These are phyloP conservation scores for Aegilops umbellulata DNA, from an alignment of 176 grass and related monocot genomes.

Conservation along the genomic window DNA sequence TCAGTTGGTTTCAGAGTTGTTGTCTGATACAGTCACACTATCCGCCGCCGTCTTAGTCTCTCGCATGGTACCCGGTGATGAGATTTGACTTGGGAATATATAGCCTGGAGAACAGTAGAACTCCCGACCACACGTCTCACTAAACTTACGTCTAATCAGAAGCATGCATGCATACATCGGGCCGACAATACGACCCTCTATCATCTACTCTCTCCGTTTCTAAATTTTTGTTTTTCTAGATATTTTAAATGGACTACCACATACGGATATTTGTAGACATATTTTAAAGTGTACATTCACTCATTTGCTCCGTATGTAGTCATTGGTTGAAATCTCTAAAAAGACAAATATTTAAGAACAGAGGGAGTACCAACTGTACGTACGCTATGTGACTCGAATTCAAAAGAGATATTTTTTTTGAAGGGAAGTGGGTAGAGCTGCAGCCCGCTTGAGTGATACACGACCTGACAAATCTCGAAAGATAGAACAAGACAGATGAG, in stretches of 20 bases:
- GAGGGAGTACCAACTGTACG: too few species aligned
- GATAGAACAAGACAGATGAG: background rate
- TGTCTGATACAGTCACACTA: background rate
- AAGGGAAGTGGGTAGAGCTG: background rate
- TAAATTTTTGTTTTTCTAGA: too few species aligned
- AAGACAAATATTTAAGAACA: too few species aligned
- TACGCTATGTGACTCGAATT: background rate
- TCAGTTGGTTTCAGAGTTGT: background rate
- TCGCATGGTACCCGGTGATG: background rate
- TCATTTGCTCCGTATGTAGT: too few species aligned
- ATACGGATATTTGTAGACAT: too few species aligned
- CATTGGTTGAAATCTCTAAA: too few species aligned
- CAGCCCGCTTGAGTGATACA: constrained; percentile 2
- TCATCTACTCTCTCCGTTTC: too few species aligned
- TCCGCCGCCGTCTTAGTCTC: constrained; percentile 11
- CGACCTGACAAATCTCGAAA: constrained; percentile 31
- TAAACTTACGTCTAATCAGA: background rate
- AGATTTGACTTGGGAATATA: background rate
- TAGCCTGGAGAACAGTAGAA: background rate
- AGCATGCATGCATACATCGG: background rate
- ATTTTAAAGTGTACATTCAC: too few species aligned
- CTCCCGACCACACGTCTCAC: background rate
- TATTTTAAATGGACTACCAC: too few species aligned
- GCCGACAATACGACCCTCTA: background rate
- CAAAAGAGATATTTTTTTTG: background rate